A percentile compares a stretch with the other conserved stretches of the same genome.
Conservation (phyloP, 192 early-diverging fungal genomes). For the Phlyctochytrium bullatum region DNA sequence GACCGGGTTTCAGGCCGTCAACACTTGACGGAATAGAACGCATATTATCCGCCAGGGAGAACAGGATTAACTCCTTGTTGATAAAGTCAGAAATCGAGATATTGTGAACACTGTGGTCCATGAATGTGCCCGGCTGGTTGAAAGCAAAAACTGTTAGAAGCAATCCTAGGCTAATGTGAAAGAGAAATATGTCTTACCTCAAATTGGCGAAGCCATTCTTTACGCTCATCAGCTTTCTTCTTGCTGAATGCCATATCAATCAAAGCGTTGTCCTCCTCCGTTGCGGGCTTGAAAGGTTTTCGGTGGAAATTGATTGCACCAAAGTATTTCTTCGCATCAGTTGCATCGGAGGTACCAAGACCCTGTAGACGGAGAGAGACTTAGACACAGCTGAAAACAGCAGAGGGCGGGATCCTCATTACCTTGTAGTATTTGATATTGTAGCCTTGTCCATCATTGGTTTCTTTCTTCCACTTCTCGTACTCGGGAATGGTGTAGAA, state of each 20-base stretch:
- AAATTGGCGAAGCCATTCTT: slow-evolving; percentile 85
- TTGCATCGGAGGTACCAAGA: slow-evolving; percentile 81
- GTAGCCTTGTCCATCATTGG: slow-evolving; percentile 76
- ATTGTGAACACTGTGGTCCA: slow-evolving; percentile 74
- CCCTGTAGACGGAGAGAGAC: too few relatives aligned
- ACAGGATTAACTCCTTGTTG: slow-evolving; percentile 91
- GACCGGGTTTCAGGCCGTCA: slow-evolving; percentile 95
- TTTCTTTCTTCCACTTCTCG: slow-evolving; percentile 74
- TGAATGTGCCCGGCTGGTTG: slow-evolving; percentile 80
- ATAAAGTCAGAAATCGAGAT: slow-evolving; percentile 90
- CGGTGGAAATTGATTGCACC: slow-evolving; percentile 71
- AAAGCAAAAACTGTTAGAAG: too few relatives aligned
- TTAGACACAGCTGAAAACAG: neutral
- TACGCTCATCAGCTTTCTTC: slow-evolving; percentile 89
- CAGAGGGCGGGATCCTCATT: neutral
- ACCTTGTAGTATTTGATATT: slow-evolving; percentile 92
- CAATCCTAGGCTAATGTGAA: too few relatives aligned
- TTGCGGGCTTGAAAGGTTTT: slow-evolving; percentile 67
- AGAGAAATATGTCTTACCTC: slow-evolving; percentile 34
- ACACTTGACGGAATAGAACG: slow-evolving; percentile 92
- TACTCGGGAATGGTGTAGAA: slow-evolving; percentile 97
- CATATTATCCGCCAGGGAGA: slow-evolving; percentile 90
- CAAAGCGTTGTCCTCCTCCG: slow-evolving; percentile 64
- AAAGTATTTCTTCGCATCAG: slow-evolving; percentile 92
- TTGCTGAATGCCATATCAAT: slow-evolving; percentile 98